Conservation (phyloP, 2,329 filamentous ascomycete genomes). For the Diaporthe vaccinii region DNA sequence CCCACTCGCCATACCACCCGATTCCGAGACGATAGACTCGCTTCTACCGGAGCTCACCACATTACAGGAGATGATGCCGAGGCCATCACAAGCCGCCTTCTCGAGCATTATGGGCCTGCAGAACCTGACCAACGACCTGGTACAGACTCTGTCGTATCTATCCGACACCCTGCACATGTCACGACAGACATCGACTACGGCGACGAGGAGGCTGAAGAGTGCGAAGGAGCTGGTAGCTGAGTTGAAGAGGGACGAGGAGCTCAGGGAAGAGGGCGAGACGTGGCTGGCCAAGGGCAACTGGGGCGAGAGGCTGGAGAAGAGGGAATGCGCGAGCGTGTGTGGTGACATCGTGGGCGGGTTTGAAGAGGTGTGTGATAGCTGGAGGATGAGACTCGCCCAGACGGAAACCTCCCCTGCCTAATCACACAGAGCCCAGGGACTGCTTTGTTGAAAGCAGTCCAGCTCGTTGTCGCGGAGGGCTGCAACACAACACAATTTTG, state of each 20-base stretch:
- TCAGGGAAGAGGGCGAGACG: constrained; percentile 83
- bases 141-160: constrained; percentile 86
- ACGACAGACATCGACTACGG: constrained; percentile 86
- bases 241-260: constrained; percentile 85
- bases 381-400: constrained; percentile 81
- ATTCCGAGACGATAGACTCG: constrained; percentile 75
- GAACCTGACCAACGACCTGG: constrained; percentile 77
- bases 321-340: constrained; percentile 88
- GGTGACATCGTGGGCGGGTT: constrained; percentile 92
- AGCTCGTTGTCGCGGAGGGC: neutral
- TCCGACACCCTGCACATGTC: constrained; percentile 96
- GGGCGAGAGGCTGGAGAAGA: constrained; percentile 79
- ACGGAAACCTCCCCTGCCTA: constrained; percentile 63
- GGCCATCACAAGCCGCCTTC: constrained; percentile 72
- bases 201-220: constrained; percentile 82
- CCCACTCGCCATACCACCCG: constrained; percentile 73
- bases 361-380: constrained; percentile 88
- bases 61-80: constrained; percentile 76
- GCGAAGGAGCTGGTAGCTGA: constrained; percentile 90
- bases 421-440: constrained; percentile 9
- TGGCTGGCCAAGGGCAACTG: constrained; percentile 89
- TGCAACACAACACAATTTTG: constrained; percentile 11
- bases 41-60: constrained; percentile 77
- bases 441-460: neutral
- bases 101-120: constrained; percentile 78